Conservation (phyloP, 148 eudicot genomes). For the Spergularia bocconei region DNA sequence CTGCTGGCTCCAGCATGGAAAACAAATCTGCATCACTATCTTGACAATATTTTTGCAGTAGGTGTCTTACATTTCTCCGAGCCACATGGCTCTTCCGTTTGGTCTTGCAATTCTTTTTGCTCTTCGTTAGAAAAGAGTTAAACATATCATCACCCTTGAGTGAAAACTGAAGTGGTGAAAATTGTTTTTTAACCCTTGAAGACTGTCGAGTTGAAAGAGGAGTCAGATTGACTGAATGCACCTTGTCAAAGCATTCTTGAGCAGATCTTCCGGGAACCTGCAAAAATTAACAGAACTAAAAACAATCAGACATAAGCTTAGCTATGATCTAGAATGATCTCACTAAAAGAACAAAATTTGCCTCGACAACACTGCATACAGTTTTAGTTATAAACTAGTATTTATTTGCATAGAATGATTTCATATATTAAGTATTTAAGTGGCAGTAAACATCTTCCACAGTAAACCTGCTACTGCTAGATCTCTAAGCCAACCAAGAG, state of each 20-base stretch:
- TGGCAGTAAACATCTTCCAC: too few species aligned
- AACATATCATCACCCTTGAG: conserved; percentile 48
- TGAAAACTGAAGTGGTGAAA: conserved; percentile 29
- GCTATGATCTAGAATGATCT: background rate
- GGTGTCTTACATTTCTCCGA: conserved; percentile 61
- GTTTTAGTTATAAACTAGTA: too few species aligned
- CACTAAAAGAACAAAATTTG: background rate
- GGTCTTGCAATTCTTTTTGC: conserved; percentile 29
- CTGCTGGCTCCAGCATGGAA: conserved; percentile 53
- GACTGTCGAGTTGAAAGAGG: conserved; percentile 51
- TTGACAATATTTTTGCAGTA: conserved; percentile 58
- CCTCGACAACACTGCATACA: background rate
- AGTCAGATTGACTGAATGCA: conserved; percentile 61
- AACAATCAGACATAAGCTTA: background rate
- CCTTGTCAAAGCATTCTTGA: conserved; percentile 85
- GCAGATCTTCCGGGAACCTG: conserved; percentile 95
- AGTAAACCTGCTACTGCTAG: too few species aligned
- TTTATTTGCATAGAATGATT: too few species aligned
- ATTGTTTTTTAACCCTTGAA: conserved; percentile 42
- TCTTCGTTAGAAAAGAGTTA: conserved; percentile 33
- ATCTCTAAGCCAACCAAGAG: too few species aligned
- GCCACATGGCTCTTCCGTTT: conserved; percentile 45
- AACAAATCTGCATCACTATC: conserved; percentile 55
- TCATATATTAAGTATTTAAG: too few species aligned
- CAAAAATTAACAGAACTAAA: conserved; percentile 15